A percentile compares a stretch with the other conserved stretches of the same genome.
Evolutionary conservation across 495 filamentous ascomycete species (phyloP).

Genomic region (Aspergillus egyptiacus): DNA sequence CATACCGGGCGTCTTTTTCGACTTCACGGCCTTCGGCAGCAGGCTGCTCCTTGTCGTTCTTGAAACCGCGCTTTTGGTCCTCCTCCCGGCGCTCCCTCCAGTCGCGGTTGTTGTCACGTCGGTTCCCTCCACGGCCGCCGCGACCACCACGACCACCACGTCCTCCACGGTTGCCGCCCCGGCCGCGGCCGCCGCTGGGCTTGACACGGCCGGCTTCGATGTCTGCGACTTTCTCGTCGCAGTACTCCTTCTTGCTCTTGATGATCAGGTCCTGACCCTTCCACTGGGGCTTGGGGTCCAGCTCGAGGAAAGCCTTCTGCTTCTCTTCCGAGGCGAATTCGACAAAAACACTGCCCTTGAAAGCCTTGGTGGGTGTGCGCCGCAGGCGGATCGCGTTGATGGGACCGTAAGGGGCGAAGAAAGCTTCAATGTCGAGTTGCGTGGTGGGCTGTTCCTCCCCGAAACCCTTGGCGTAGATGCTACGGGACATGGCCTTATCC

Average conservation of each 20-base stretch:
- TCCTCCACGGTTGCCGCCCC: constrained; percentile 21
- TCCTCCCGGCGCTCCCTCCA: constrained; percentile 64
- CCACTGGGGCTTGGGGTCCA: constrained; percentile 78
- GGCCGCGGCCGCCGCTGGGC: constrained; percentile 38
- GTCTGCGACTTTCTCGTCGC: constrained; percentile 65
- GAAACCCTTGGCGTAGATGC: constrained; percentile 84
- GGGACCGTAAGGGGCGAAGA: constrained; percentile 75
- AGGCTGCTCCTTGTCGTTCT: constrained; percentile 10
- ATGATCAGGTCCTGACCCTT: constrained; percentile 65
- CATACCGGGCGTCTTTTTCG: constrained; percentile 45
- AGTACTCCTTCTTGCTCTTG: constrained; percentile 84
- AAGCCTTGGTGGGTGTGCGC: constrained; percentile 58
- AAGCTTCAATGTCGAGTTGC: constrained; percentile 89
- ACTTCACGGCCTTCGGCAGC: constrained; percentile 19
- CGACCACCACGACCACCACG: constrained; percentile 28
- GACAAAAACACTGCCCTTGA: constrained; percentile 94
- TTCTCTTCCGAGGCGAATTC: constrained; percentile 75
- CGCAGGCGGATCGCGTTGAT: constrained; percentile 83
- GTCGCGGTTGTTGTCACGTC: constrained; percentile 44
- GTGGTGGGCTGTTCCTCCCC: constrained; percentile 69
- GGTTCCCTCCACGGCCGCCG: constrained; percentile 27
- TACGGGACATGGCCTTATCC: constrained; percentile 51
- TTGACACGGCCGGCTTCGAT: constrained; percentile 68
- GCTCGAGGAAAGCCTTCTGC: constrained; percentile 66
- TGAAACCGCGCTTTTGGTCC: constrained; percentile 59